Conservation (phyloP, 2,329 filamentous ascomycete species). For the Hypomyces perniciosus region DNA sequence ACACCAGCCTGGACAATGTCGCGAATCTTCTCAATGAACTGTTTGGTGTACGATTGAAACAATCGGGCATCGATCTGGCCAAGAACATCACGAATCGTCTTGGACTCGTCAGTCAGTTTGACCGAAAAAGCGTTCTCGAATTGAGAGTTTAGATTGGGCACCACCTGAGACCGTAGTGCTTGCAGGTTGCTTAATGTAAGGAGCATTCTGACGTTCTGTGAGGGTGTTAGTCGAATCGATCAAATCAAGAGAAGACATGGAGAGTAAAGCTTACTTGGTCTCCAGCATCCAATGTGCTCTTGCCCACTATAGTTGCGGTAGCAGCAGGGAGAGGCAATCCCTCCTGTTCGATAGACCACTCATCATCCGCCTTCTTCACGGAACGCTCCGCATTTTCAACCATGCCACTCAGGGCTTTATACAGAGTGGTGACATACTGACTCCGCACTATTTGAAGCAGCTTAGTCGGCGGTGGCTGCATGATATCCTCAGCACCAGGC, state of each 20-base stretch:
- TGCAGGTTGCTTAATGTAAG: slow-evolving; percentile 90
- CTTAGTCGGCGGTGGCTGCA: slow-evolving; percentile 79
- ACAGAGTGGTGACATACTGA: slow-evolving; percentile 89
- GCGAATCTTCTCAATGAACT: slow-evolving; percentile 62
- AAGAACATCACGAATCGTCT: slow-evolving; percentile 85
- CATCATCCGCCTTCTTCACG: slow-evolving; percentile 56
- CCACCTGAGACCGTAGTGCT: slow-evolving; percentile 70
- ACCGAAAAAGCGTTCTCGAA: slow-evolving; percentile 94
- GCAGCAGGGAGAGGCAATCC: slow-evolving; percentile 31
- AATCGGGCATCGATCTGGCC: slow-evolving; percentile 84
- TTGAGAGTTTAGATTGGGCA: slow-evolving; percentile 81
- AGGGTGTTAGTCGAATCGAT: slow-evolving; percentile 20
- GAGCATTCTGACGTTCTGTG: slow-evolving; percentile 82
- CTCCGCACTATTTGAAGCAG: slow-evolving; percentile 83
- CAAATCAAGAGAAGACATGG: not conserved
- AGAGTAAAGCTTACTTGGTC: slow-evolving; percentile 43
- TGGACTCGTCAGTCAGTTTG: slow-evolving; percentile 87
- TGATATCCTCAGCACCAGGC: slow-evolving; percentile 67
- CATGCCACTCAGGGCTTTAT: slow-evolving; percentile 91
- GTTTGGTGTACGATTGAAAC: slow-evolving; percentile 86
- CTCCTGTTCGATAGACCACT: slow-evolving; percentile 49
- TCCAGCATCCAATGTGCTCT: slow-evolving; percentile 46
- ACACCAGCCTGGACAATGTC: slow-evolving; percentile 70
- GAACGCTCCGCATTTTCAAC: slow-evolving; percentile 90
- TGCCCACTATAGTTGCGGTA: slow-evolving; percentile 33